Conservation (phyloP, 495 filamentous ascomycete genomes). For the Xylaria bambusicola region DNA sequence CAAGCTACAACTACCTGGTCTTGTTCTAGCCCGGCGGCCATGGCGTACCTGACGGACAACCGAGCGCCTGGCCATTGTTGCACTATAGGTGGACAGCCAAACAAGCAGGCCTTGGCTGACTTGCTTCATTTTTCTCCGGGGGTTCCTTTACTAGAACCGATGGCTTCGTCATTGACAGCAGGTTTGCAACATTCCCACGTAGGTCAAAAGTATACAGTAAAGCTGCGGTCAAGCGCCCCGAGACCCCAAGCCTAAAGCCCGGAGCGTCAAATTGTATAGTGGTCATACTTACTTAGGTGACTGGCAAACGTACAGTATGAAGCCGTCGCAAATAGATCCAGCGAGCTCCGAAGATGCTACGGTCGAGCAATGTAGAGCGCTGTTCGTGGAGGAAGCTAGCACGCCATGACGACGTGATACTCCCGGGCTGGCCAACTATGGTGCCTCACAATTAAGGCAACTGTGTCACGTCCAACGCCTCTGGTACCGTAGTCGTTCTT, state of each 20-base stretch:
- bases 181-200: not conserved
- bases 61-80: not conserved
- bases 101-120: not conserved
- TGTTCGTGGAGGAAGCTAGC: not conserved
- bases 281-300: no score
- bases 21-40: no score
- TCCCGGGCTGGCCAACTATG: no score
- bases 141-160: no score
- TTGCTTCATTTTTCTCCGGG: no score
- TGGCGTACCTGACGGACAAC: slow-evolving; percentile 7
- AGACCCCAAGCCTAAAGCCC: not conserved
- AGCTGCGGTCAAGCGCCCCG: not conserved
- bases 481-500: no score
- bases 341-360: not conserved
- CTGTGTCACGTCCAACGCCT: no score
- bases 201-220: not conserved
- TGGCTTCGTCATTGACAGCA: not conserved
- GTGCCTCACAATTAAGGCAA: no score
- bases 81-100: slow-evolving; percentile 1
- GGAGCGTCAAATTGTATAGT: no score
- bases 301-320: not conserved
- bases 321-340: not conserved
- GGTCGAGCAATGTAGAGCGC: no score
- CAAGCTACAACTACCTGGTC: not conserved
- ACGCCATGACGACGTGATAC: not conserved